Conservation (phyloP, 164 flowering plant genomes). For the Tetrastigma voinierianum region DNA sequence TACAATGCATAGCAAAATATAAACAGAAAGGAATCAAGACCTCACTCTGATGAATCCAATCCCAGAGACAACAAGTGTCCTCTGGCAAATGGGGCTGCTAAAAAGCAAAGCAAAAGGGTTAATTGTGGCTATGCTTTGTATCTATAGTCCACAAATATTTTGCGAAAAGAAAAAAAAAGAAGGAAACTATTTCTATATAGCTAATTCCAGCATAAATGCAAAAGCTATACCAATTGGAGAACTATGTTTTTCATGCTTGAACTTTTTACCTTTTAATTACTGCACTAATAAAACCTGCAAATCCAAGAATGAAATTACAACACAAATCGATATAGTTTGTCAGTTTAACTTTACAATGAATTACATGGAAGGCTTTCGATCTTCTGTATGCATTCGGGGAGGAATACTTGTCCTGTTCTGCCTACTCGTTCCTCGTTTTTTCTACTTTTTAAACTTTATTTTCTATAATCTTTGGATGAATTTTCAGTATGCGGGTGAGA, state of each 20-base stretch:
- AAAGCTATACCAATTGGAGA: conserved; percentile 1
- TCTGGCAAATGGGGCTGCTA: too few relatives aligned
- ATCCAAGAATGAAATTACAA: neutral
- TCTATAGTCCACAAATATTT: neutral
- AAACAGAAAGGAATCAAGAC: too few relatives aligned
- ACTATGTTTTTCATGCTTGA: neutral
- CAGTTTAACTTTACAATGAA: conserved; percentile 5
- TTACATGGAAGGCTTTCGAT: conserved; percentile 8
- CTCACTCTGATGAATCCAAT: too few relatives aligned
- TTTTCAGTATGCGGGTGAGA: too few relatives aligned
- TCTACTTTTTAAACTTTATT: neutral
- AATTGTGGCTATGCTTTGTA: too few relatives aligned
- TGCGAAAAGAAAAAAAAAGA: neutral
- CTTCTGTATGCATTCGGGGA: conserved; percentile 9
- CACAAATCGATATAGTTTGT: neutral
- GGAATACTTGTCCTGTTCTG: neutral
- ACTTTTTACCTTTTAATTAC: too few relatives aligned
- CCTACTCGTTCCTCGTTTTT: neutral
- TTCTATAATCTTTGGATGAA: too few relatives aligned
- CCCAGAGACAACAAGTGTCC: too few relatives aligned
- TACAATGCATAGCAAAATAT: too few relatives aligned
- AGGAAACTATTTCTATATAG: neutral
- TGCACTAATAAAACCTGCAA: neutral
- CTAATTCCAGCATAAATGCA: neutral
- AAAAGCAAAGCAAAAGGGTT: too few relatives aligned